Base-by-base conservation (phyloP, 192 early-diverging fungal species). In the Haplosporangium gracile region DNA sequence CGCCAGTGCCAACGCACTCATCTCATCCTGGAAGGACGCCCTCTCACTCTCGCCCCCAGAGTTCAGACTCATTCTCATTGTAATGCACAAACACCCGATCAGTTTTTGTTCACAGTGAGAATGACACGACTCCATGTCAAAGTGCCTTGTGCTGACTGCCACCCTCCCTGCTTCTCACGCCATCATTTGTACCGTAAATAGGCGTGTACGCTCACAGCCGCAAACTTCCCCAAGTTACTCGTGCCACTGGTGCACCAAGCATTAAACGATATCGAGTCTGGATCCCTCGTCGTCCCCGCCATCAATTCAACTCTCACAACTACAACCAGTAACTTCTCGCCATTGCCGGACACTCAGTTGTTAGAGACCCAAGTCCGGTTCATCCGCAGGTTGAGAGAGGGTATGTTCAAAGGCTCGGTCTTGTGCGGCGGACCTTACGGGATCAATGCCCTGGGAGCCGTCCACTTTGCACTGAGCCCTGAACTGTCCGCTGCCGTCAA, bases 401-500 rank as follows among this genome's bases (percentile, higher is more conserved):
- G 55, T 18, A 43, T 85, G 8, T 80, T 73, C 42, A 85, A 85
- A 34, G 78, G 49, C 22, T 85, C 83, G 16, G 74, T 63, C 18
- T 43, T 85, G 20, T 77, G 78, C 26, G 83, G 83, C 16, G 83
- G 83, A 47, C 83, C 83, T 34, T 85, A 85, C 51, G 74, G 78
- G 8, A 85, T 85, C 75, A 85, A 85, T 55, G 83, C 83, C 1
- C 70, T 85, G 29, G 83, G 83, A n/a, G 83, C 83, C 9, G 69
- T 85, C 32, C 80, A 80, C 63, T 73, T 63, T 68, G 83, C 83
- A 15, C 43, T 85, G 18, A 75, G 72, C 43, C 75, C 78, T 2
- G 70, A 76, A 18, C 57, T 85, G 0, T 63, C 76, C 0, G 70
- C 55, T 1, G 78, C 78, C 1, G 83, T 85, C 22, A 85, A 76